phyloP scores from a whole-genome alignment of 2,329 filamentous ascomycete species.

The Exserohilum rostratum region DNA sequence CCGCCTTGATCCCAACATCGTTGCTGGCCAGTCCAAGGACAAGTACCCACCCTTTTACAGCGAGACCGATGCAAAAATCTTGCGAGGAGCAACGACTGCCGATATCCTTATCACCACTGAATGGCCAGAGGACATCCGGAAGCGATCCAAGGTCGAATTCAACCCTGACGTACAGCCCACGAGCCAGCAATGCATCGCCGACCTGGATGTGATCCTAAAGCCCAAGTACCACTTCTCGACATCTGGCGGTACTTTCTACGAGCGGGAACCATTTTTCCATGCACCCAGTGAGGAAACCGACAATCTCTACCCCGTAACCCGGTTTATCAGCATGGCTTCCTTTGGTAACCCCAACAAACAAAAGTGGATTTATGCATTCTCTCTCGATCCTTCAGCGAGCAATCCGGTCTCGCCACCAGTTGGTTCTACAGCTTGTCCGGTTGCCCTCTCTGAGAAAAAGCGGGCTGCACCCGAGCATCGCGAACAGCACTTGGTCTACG shows the following conservation, averaged over 20 bases:
- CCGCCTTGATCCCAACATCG: conserved; percentile 65
- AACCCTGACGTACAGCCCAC: conserved; percentile 60
- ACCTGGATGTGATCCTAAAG: conserved; percentile 78
- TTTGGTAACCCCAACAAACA: conserved; percentile 78
- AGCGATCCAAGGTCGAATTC: conserved; percentile 69
- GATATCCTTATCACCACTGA: conserved; percentile 87
- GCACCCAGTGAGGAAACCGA: conserved; percentile 55
- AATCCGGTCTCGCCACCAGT: conserved; percentile 65
- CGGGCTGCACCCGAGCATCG: conserved; percentile 54
- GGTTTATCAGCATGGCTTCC: conserved; percentile 87
- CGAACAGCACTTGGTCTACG: conserved; percentile 47
- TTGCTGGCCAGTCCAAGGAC: conserved; percentile 69
- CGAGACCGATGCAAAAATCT: conserved; percentile 73
- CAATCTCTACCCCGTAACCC: conserved; percentile 69
- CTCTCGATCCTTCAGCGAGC: conserved; percentile 68
- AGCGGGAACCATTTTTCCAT: conserved; percentile 92
- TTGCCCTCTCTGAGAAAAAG: conserved; percentile 65
- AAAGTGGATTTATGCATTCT: conserved; percentile 76
- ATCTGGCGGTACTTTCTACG: conserved; percentile 75
- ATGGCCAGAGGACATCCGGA: conserved; percentile 79
- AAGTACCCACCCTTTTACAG: conserved; percentile 80
- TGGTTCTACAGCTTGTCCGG: conserved; percentile 78
- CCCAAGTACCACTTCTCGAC: conserved; percentile 90
- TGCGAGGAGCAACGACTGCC: conserved; percentile 76
- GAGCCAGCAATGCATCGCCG: conserved; percentile 72